These are phyloP conservation scores for Hyaloscypha hepaticicola DNA, from an alignment of 495 filamentous ascomycete genomes.

Conservation along the genomic window DNA sequence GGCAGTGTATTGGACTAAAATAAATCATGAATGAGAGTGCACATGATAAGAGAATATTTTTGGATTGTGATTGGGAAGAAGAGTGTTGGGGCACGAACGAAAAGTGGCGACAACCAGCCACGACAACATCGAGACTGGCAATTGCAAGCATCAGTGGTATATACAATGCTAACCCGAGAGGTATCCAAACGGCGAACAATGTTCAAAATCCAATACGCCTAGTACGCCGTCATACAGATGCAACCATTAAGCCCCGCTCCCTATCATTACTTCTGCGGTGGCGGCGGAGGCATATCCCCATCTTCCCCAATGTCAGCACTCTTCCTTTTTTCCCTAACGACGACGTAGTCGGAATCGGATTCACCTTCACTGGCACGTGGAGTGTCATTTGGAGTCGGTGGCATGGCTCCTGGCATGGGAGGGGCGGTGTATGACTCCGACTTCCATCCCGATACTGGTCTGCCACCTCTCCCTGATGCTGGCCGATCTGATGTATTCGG, in stretches of 20 bases:
- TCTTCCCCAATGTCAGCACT: constrained; percentile 29
- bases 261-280: neutral
- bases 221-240: constrained; percentile 14
- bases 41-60: neutral
- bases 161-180: constrained; percentile 15
- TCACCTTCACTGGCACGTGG: constrained; percentile 59
- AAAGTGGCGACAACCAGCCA: neutral
- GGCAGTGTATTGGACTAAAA: neutral
- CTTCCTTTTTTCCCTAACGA: constrained; percentile 21
- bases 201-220: constrained; percentile 8
- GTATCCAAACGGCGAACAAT: constrained; percentile 20
- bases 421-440: constrained; percentile 35
- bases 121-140: constrained; percentile 5
- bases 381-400: constrained; percentile 54
- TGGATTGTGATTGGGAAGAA: neutral
- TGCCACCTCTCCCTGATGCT: constrained; percentile 31
- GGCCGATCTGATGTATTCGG: constrained; percentile 26
- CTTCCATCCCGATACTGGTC: constrained; percentile 9
- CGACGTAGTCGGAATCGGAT: constrained; percentile 31
- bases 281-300: constrained; percentile 19
- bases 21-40: neutral
- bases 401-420: constrained; percentile 49
- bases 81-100: neutral
- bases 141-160: constrained; percentile 28
- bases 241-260: neutral